Evolutionary conservation across 1,284 basidiomycete species (phyloP).

Genomic region (Golubevia pallescens): DNA sequence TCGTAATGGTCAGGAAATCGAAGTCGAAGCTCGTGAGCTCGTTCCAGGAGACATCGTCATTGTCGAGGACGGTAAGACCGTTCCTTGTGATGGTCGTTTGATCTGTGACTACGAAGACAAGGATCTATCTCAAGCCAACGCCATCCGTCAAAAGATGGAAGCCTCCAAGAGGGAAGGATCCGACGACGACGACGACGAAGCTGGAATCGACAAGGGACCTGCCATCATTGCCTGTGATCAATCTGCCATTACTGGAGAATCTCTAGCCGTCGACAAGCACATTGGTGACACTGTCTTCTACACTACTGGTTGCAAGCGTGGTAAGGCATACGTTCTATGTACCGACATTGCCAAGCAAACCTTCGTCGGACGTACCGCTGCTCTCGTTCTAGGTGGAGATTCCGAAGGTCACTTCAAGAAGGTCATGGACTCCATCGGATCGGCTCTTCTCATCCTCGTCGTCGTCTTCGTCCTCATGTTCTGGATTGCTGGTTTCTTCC

Average conservation of each 20-base stretch:
- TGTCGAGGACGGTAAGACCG: constrained; percentile 68
- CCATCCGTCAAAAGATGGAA: constrained; percentile 57
- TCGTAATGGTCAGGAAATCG: constrained; percentile 67
- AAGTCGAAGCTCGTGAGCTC: constrained; percentile 69
- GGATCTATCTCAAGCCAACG: constrained; percentile 55
- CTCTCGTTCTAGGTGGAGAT: constrained; percentile 65
- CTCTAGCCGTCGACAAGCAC: constrained; percentile 70
- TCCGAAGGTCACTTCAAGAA: constrained; percentile 68
- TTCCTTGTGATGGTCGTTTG: constrained; percentile 69
- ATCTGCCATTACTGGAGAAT: constrained; percentile 70
- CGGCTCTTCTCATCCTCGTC: constrained; percentile 69
- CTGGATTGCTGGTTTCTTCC: constrained; percentile 54
- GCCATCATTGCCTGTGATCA: constrained; percentile 69
- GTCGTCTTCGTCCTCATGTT: constrained; percentile 67
- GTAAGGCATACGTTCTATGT: constrained; percentile 68
- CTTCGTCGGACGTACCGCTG: constrained; percentile 68
- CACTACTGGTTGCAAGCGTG: constrained; percentile 68
- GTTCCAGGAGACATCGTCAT: constrained; percentile 70
- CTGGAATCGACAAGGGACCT: constrained; percentile 67
- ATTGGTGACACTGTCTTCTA: constrained; percentile 68
- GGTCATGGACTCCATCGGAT: constrained; percentile 69
- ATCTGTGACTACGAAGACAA: constrained; percentile 67
- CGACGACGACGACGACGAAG: constrained; percentile 64
- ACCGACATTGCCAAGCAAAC: constrained; percentile 68
- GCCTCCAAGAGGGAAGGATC: constrained; percentile 24